Conservation (phyloP, 306 rosid genomes). For the Castanopsis chinensis region DNA sequence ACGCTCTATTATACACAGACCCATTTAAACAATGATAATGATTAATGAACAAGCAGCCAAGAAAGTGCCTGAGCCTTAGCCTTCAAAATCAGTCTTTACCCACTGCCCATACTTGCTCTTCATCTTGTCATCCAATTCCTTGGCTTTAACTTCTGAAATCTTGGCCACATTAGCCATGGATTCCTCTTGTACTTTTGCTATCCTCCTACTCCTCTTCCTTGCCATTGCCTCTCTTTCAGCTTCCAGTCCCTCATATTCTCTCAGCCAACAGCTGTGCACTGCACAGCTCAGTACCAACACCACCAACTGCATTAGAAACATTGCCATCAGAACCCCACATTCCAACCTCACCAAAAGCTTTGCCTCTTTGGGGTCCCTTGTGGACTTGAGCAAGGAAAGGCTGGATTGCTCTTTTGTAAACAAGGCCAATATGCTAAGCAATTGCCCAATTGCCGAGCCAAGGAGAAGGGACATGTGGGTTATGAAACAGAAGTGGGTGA, state of each 20-base stretch:
- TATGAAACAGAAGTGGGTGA: slow-evolving; percentile 59
- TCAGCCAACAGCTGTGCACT: slow-evolving; percentile 72
- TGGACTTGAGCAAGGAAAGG: slow-evolving; percentile 48
- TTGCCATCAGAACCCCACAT: slow-evolving; percentile 75
- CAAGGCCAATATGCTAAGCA: slow-evolving; percentile 49
- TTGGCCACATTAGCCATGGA: slow-evolving; percentile 44
- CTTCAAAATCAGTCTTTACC: slow-evolving; percentile 73
- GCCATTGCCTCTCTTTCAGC: slow-evolving; percentile 54
- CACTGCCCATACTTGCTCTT: slow-evolving; percentile 53
- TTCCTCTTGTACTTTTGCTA: slow-evolving; percentile 64
- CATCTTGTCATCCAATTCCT: slow-evolving; percentile 58
- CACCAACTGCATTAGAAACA: slow-evolving; percentile 58
- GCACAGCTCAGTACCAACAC: slow-evolving; percentile 62
- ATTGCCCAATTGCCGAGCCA: slow-evolving; percentile 48
- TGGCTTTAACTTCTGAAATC: slow-evolving; percentile 41
- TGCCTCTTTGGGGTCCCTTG: slow-evolving; percentile 60
- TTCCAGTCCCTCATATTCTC: slow-evolving; percentile 62
- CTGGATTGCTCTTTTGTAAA: slow-evolving; percentile 59
- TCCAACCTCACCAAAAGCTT: slow-evolving; percentile 64
- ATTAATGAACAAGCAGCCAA: neutral
- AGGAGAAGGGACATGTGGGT: slow-evolving; percentile 59
- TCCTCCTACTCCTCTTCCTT: slow-evolving; percentile 50
- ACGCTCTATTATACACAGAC: neutral
- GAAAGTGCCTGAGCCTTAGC: slow-evolving; percentile 3
- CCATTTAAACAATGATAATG: neutral